Evolutionary conservation across 2,329 filamentous ascomycete genomes (phyloP).

Genomic region (Cladosporium sp.): DNA sequence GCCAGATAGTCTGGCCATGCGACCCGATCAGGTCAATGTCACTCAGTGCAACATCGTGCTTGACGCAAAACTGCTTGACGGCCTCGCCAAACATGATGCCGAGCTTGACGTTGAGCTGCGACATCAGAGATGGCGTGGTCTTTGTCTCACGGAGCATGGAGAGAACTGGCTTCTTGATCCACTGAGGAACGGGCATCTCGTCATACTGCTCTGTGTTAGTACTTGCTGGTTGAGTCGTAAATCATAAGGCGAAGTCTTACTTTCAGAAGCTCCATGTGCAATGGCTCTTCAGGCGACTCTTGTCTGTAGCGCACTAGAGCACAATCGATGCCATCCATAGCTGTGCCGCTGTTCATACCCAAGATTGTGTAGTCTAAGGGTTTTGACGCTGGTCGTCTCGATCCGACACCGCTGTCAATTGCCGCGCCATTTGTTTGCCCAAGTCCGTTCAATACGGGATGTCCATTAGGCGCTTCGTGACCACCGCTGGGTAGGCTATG

Average conservation of each 20-base stretch:
- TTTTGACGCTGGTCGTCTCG: background rate
- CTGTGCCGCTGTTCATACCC: conserved; percentile 7
- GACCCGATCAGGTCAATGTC: conserved; percentile 52
- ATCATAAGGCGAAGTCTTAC: conserved; percentile 2
- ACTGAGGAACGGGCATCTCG: conserved; percentile 8
- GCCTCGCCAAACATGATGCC: conserved; percentile 52
- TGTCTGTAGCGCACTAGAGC: conserved; percentile 5
- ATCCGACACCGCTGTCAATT: background rate
- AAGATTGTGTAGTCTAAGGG: conserved; percentile 3
- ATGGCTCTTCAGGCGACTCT: conserved; percentile 1
- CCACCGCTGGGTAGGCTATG: background rate
- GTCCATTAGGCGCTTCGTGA: background rate
- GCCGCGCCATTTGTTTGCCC: background rate
- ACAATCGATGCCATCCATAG: conserved; percentile 8
- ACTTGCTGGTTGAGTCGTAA: background rate
- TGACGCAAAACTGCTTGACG: conserved; percentile 45
- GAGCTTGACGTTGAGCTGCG: conserved; percentile 53
- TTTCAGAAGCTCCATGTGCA: conserved; percentile 8
- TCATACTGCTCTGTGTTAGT: conserved; percentile 2
- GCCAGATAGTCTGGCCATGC: conserved; percentile 55
- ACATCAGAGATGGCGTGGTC: conserved; percentile 48
- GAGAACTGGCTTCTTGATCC: conserved; percentile 6
- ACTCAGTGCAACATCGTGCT: conserved; percentile 40
- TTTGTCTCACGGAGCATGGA: conserved; percentile 7
- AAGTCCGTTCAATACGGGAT: background rate